Percentiles rank a stretch among this genome's conserved stretches.
These are phyloP conservation scores for Mucor lusitanicus DNA, from an alignment of 371 early-diverging fungal species.

Conservation along the genomic window DNA sequence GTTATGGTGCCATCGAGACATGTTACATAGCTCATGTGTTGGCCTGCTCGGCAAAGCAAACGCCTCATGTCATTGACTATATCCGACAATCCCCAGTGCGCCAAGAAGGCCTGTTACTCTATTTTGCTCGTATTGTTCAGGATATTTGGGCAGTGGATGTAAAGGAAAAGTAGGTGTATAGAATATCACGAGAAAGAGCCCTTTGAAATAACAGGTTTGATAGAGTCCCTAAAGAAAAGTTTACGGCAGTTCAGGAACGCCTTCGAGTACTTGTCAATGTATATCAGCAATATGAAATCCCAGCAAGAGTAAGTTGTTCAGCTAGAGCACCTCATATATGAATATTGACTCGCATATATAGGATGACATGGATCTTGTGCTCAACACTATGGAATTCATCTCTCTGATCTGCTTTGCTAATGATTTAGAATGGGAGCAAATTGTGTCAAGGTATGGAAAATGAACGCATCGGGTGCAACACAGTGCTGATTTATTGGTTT, in stretches of 20 bases:
- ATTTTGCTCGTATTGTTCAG: not conserved
- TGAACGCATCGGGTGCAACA: no score
- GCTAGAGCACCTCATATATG: not conserved
- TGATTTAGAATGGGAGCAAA: slow-evolving; percentile 5
- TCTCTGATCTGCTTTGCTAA: slow-evolving; percentile 4
- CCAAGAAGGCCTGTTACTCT: slow-evolving; percentile 14
- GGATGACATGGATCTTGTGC: not conserved
- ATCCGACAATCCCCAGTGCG: not conserved
- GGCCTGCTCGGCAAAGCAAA: not conserved
- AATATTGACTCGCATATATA: not conserved
- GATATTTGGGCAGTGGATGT: slow-evolving; percentile 10
- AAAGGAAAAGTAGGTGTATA: slow-evolving; percentile 1
- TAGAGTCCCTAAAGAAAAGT: not conserved
- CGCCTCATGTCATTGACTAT: not conserved
- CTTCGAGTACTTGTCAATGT: not conserved
- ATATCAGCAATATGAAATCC: not conserved
- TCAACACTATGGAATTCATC: not conserved
- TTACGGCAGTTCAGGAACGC: not conserved
- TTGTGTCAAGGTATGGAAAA: not conserved
- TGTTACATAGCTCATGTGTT: not conserved
- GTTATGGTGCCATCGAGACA: slow-evolving; percentile 14
- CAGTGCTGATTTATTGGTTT: not conserved
- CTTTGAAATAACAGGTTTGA: not conserved
- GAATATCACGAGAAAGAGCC: no score
- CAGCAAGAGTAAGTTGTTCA: not conserved